Evolutionary conservation across 2,329 filamentous ascomycete species (phyloP).

Genomic region (Aureobasidium sp.): DNA sequence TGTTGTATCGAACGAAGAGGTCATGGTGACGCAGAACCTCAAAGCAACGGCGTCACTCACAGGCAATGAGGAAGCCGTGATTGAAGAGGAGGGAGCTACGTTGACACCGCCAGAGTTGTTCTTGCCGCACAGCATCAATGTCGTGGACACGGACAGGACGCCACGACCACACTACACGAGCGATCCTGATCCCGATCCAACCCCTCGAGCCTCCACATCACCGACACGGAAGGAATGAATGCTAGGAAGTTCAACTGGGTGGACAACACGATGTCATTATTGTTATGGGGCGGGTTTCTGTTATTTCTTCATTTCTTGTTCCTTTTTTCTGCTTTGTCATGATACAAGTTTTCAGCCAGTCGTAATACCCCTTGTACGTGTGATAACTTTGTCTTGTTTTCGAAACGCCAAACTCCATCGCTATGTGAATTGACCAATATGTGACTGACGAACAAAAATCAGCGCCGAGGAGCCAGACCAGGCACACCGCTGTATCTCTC

Average conservation of each 20-base stretch:
- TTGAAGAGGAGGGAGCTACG: conserved; percentile 28
- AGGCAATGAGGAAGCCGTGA: conserved; percentile 7
- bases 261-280: conserved; percentile 1
- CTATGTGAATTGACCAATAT: conserved; percentile 5
- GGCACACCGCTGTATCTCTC: conserved; percentile 71
- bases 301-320: conserved; percentile 4
- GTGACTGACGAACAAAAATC: not conserved
- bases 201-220: conserved; percentile 30
- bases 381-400: not conserved
- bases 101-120: conserved; percentile 49
- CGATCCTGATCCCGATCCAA: conserved; percentile 35
- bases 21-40: conserved; percentile 22
- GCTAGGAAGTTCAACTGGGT: not conserved
- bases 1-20: conserved; percentile 45
- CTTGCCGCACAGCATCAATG: conserved; percentile 37
- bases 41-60: conserved; percentile 4
- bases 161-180: not conserved
- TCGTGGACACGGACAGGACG: conserved; percentile 18
- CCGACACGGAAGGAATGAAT: conserved; percentile 16
- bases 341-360: conserved; percentile 7
- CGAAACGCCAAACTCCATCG: conserved; percentile 13
- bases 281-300: not conserved
- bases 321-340: conserved; percentile 2
- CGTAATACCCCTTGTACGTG: conserved; percentile 10
- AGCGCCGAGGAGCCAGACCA: conserved; percentile 38